A percentile compares a stretch with the other conserved stretches of the same genome.
Evolutionary conservation across 148 eudicot species (phyloP).

Genomic region (Silene latifolia): DNA sequence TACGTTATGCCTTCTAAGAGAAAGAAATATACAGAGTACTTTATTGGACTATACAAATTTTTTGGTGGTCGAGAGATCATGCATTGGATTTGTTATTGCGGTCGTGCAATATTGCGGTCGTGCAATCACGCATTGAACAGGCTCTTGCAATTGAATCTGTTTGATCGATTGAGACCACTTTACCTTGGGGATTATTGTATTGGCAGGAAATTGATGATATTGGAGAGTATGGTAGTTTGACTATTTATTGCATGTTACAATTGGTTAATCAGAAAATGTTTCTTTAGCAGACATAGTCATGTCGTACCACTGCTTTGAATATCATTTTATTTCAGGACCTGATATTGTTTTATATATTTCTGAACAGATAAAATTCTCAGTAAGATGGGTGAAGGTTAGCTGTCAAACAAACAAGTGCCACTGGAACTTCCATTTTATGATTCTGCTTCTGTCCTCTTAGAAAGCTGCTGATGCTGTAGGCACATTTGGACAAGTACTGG

Average conservation of each 20-base stretch:
- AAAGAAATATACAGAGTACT: too few species aligned
- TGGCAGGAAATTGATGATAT: background rate
- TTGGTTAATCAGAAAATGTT: background rate
- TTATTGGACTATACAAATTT: background rate
- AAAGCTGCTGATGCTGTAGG: conserved; percentile 74
- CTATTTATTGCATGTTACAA: background rate
- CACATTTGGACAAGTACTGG: conserved; percentile 90
- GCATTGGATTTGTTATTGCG: background rate
- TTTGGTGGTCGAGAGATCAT: background rate
- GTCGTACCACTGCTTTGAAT: background rate
- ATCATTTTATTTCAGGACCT: background rate
- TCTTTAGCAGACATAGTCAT: conserved; percentile 7
- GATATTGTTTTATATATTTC: conserved; percentile 15
- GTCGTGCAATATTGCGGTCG: too few species aligned
- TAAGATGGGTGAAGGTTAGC: conserved; percentile 98
- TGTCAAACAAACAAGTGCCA: conserved; percentile 48
- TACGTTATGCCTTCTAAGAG: too few species aligned
- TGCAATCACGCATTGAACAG: background rate
- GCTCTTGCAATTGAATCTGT: background rate
- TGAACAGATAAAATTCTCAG: conserved; percentile 69
- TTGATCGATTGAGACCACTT: background rate
- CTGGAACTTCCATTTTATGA: conserved; percentile 54
- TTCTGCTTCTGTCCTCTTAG: conserved; percentile 54
- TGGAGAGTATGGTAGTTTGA: background rate
- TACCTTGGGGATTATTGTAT: background rate